A percentile compares a stretch with the other conserved stretches of the same genome.
phyloP scores from a whole-genome alignment of 1,139 yeast genomes.

The Candida glucosophila region DNA sequence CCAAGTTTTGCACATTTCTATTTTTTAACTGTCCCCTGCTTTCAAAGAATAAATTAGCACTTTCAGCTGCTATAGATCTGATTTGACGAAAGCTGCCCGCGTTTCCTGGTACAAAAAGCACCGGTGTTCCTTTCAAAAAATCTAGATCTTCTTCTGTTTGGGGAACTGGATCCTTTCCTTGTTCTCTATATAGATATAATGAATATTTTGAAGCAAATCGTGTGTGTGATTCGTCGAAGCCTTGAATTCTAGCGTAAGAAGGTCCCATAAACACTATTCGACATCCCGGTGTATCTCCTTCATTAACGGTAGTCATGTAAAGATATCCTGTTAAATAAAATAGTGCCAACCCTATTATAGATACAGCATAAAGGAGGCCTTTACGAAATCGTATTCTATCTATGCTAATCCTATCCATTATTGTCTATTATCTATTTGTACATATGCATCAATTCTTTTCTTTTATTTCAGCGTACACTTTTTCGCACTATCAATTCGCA shows the following conservation, averaged over 20 bases:
- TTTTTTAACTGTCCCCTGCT: conserved; percentile 11
- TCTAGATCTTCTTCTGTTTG: conserved; percentile 24
- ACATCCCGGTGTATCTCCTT: conserved; percentile 38
- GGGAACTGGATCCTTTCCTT: conserved; percentile 57
- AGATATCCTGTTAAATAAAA: conserved; percentile 11
- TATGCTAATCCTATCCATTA: too few species aligned
- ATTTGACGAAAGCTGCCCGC: conserved; percentile 93
- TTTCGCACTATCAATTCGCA: too few species aligned
- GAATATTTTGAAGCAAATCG: conserved; percentile 73
- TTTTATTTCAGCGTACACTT: too few species aligned
- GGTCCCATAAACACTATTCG: conserved; percentile 66
- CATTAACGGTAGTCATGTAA: conserved; percentile 14
- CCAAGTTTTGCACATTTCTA: conserved; percentile 39
- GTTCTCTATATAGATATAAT: conserved; percentile 71
- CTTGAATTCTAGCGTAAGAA: conserved; percentile 62
- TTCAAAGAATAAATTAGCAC: conserved; percentile 32
- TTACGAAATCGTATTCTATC: too few species aligned
- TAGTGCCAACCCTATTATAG: conserved; percentile 9
- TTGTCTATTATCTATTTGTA: too few species aligned
- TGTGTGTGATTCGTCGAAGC: conserved; percentile 66
- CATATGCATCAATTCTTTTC: too few species aligned
- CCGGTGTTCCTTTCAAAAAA: conserved; percentile 66
- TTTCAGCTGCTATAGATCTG: conserved; percentile 81
- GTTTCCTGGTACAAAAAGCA: conserved; percentile 90
- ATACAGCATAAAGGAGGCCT: too few species aligned